Percentiles rank a stretch among this genome's conserved stretches.
Evolutionary conservation across 1,284 basidiomycete genomes (phyloP).

Genomic region (Cryptococcus amylolentus): DNA sequence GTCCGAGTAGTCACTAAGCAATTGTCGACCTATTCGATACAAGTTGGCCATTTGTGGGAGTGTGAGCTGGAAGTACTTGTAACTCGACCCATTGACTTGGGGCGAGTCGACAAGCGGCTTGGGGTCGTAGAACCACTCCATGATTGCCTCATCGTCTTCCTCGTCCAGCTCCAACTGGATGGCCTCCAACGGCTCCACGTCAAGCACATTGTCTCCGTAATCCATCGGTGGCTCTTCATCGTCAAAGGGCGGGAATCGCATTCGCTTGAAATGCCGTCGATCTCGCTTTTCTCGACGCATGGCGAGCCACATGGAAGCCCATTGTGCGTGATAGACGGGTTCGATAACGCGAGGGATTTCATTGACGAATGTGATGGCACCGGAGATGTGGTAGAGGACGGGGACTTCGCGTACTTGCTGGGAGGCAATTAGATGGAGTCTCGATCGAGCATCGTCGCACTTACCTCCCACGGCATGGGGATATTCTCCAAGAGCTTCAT

Average conservation of each 20-base stretch:
- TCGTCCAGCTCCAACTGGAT: slow-evolving; percentile 95
- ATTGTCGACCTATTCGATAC: slow-evolving; percentile 89
- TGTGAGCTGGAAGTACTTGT: slow-evolving; percentile 87
- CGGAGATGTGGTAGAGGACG: slow-evolving; percentile 97
- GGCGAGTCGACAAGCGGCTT: slow-evolving; percentile 88
- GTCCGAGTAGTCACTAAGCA: slow-evolving; percentile 89
- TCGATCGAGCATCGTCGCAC: slow-evolving; percentile 9
- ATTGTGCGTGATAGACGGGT: slow-evolving; percentile 97
- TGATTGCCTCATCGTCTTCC: slow-evolving; percentile 89
- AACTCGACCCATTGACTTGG: slow-evolving; percentile 86
- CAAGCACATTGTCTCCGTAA: slow-evolving; percentile 97
- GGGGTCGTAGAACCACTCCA: slow-evolving; percentile 99
- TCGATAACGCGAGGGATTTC: slow-evolving; percentile 95
- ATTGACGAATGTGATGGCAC: slow-evolving; percentile 99
- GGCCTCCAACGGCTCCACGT: slow-evolving; percentile 95
- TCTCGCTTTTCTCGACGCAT: slow-evolving; percentile 99
- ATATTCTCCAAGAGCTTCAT: slow-evolving; percentile 99
- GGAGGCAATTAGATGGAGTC: slow-evolving; percentile 1
- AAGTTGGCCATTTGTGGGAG: slow-evolving; percentile 94
- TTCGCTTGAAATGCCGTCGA: slow-evolving; percentile 98
- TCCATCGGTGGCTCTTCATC: slow-evolving; percentile 98
- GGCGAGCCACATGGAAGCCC: slow-evolving; percentile 99
- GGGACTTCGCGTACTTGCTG: slow-evolving; percentile 93
- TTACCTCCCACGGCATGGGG: slow-evolving; percentile 90
- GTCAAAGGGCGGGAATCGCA: slow-evolving; percentile 99